Percentiles rank a stretch among this genome's conserved stretches.
Conservation (phyloP, 257 asterid species). For the Capsicum pubescens region DNA sequence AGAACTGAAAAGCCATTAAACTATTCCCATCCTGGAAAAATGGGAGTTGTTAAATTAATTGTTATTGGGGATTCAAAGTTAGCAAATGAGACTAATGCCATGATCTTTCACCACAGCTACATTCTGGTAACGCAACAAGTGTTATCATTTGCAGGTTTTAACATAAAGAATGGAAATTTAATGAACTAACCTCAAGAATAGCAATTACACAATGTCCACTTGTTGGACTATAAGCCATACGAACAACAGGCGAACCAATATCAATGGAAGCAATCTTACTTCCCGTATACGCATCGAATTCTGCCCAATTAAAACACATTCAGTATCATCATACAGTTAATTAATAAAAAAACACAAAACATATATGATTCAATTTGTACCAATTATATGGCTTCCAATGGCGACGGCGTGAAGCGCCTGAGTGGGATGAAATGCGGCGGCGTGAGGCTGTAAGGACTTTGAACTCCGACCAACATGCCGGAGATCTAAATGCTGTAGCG, state of each 20-base stretch:
- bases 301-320: conserved; percentile 44
- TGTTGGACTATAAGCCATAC: conserved; percentile 93
- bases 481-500: conserved; percentile 97
- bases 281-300: conserved; percentile 95
- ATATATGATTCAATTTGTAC: conserved; percentile 39
- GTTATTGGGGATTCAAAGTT: background rate
- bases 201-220: conserved; percentile 80
- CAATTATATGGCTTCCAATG: conserved; percentile 72
- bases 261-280: conserved; percentile 93
- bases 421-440: conserved; percentile 89
- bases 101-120: no score
- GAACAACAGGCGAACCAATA: conserved; percentile 97
- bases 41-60: background rate
- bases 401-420: conserved; percentile 91
- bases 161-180: background rate
- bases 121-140: background rate
- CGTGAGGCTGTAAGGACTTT: conserved; percentile 93
- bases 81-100: background rate
- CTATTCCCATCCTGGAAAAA: background rate
- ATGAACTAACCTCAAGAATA: conserved; percentile 81
- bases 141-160: background rate
- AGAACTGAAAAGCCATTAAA: conserved; percentile 3
- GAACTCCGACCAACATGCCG: conserved; percentile 96
- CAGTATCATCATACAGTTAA: conserved; percentile 26
- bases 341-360: conserved; percentile 14